Percentiles rank a stretch among this genome's conserved stretches.
Conservation (phyloP, 441 rosid genomes). For the Populus tomentosa region DNA sequence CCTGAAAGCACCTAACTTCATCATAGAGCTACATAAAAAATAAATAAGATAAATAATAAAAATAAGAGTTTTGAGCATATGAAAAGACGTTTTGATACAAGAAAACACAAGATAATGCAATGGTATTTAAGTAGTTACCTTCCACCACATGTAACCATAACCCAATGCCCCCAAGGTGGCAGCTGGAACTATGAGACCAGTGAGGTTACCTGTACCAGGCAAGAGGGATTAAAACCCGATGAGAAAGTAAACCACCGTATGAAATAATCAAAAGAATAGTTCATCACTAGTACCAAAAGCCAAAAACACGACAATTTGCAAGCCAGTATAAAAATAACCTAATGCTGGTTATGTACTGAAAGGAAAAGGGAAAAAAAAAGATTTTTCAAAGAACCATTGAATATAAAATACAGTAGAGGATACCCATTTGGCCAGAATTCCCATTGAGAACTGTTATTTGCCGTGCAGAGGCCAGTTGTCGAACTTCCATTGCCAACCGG, state of each 20-base stretch:
- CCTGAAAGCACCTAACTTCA: conserved; percentile 9
- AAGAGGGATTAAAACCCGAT: conserved; percentile 2
- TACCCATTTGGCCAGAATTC: conserved; percentile 51
- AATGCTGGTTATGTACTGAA: neutral
- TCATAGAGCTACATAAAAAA: neutral
- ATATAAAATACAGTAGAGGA: neutral
- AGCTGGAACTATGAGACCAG: conserved; percentile 61
- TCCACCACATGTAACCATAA: conserved; percentile 99
- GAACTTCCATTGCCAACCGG: conserved; percentile 46
- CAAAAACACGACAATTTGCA: neutral
- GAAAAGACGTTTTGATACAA: neutral
- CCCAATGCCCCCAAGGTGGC: conserved; percentile 86
- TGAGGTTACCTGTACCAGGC: conserved; percentile 44
- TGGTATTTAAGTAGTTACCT: conserved; percentile 43
- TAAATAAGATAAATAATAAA: too few species aligned
- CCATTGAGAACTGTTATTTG: conserved; percentile 63
- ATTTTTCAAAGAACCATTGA: neutral
- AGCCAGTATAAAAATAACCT: neutral
- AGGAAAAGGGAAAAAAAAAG: neutral
- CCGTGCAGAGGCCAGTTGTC: too few species aligned
- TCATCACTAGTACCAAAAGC: neutral
- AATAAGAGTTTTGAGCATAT: neutral
- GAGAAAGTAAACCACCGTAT: neutral
- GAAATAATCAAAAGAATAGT: neutral
- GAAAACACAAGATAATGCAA: neutral